These are phyloP conservation scores for Mercurialis annua DNA, from an alignment of 345 rosid genomes.

Conservation along the genomic window DNA sequence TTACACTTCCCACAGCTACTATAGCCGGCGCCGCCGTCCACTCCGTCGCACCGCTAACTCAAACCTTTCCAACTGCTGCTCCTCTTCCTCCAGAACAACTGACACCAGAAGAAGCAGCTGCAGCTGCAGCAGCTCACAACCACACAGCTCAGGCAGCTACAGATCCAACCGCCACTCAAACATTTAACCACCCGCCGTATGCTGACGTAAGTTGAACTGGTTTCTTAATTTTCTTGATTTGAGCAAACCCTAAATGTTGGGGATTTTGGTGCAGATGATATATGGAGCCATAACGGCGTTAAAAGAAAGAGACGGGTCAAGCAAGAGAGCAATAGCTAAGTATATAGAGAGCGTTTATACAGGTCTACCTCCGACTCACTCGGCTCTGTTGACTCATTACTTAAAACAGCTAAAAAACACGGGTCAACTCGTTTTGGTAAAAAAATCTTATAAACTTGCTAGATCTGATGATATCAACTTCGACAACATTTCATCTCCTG, in stretches of 20 bases:
- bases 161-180: background rate
- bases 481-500: no score
- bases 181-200: conserved; percentile 20
- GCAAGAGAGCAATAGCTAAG: conserved; percentile 70
- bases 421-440: conserved; percentile 53
- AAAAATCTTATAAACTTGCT: conserved; percentile 62
- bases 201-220: conserved; percentile 21
- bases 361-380: conserved; percentile 52
- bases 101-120: background rate
- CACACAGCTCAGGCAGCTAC: conserved; percentile 14
- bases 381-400: conserved; percentile 51
- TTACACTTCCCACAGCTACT: background rate
- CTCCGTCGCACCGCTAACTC: background rate
- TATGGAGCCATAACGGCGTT: conserved; percentile 58
- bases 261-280: conserved; percentile 51
- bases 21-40: background rate
- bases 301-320: conserved; percentile 72
- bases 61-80: background rate
- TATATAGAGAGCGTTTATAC: conserved; percentile 45
- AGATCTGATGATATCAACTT: conserved; percentile 32
- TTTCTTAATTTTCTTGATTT: background rate
- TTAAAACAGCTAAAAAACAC: conserved; percentile 51
- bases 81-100: background rate
- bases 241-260: background rate
- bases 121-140: conserved; percentile 5